Percentiles rank a stretch among this genome's conserved stretches.
Evolutionary conservation across 352 stramenopile genomes (phyloP).

Genomic region (Pythium pyrilobum): DNA sequence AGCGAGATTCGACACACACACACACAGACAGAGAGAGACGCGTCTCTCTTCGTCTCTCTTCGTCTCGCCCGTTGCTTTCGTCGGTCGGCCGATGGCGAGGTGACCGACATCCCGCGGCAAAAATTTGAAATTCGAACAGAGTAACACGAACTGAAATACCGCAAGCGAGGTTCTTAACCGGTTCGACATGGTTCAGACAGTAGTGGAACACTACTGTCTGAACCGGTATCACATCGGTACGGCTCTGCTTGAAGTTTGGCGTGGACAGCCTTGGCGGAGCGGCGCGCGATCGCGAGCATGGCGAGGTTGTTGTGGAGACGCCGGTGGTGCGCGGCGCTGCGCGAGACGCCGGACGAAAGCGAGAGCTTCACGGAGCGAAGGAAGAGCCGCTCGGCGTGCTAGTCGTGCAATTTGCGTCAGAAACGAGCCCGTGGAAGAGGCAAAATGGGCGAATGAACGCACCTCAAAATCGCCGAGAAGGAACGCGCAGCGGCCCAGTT

Average conservation of each 20-base stretch:
- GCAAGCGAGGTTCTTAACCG: too few relatives aligned
- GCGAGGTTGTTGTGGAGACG: constrained; percentile 61
- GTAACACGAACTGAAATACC: too few relatives aligned
- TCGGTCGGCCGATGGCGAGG: too few relatives aligned
- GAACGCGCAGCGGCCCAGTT: constrained; percentile 51
- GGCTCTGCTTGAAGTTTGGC: constrained; percentile 13
- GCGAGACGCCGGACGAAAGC: not conserved
- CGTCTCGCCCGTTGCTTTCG: too few relatives aligned
- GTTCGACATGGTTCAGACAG: too few relatives aligned
- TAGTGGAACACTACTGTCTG: not conserved
- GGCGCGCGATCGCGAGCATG: constrained; percentile 41
- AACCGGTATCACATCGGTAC: constrained; percentile 12
- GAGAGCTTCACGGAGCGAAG: constrained; percentile 26
- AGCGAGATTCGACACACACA: too few relatives aligned
- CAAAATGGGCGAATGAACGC: not conserved
- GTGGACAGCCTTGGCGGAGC: constrained; percentile 17
- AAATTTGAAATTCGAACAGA: too few relatives aligned
- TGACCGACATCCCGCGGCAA: too few relatives aligned
- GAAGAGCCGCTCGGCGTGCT: constrained; percentile 45
- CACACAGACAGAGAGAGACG: too few relatives aligned
- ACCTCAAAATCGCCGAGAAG: constrained; percentile 50
- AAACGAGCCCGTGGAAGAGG: not conserved
- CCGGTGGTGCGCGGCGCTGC: constrained; percentile 11
- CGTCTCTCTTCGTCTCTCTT: too few relatives aligned
- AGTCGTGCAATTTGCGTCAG: not conserved